Conservation (phyloP, 139 green algal genomes). For the Coelastrella sp. region DNA sequence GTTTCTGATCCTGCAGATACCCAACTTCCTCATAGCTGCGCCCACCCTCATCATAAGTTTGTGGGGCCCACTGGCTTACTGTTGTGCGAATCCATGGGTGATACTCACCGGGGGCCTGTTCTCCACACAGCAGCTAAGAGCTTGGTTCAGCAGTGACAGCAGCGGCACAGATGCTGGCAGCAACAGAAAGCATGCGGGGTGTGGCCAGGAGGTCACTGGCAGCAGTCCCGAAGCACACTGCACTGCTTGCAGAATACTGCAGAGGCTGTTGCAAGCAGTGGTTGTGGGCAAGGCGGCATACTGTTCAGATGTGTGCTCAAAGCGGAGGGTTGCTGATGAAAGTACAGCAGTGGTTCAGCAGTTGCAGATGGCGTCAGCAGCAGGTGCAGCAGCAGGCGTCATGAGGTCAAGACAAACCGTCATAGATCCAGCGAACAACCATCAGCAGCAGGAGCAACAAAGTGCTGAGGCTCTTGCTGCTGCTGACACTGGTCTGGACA, state of each 20-base stretch:
- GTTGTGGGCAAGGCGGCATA: too few relatives aligned
- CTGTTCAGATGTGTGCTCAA: too few relatives aligned
- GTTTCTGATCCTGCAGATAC: too few relatives aligned
- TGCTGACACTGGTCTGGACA: background rate
- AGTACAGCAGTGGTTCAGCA: too few relatives aligned
- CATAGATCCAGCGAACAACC: too few relatives aligned
- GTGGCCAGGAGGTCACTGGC: background rate
- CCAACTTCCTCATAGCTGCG: constrained; percentile 86
- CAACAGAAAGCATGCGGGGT: background rate
- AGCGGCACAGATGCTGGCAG: background rate
- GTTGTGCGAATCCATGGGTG: too few relatives aligned
- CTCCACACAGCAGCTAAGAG: background rate
- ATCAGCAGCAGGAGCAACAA: constrained; percentile 32
- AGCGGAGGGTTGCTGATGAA: too few relatives aligned
- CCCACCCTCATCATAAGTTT: constrained; percentile 70
- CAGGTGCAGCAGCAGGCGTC: background rate
- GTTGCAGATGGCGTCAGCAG: background rate
- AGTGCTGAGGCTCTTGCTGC: background rate
- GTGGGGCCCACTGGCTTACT: too few relatives aligned
- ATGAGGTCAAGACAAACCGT: background rate
- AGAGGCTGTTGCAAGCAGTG: background rate
- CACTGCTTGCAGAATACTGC: too few relatives aligned
- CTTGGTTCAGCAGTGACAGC: constrained; percentile 34
- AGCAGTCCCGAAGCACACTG: background rate
- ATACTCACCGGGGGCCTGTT: constrained; percentile 51